Evolutionary conservation across 495 filamentous ascomycete species (phyloP).

Genomic region (Oidiodendron maius): DNA sequence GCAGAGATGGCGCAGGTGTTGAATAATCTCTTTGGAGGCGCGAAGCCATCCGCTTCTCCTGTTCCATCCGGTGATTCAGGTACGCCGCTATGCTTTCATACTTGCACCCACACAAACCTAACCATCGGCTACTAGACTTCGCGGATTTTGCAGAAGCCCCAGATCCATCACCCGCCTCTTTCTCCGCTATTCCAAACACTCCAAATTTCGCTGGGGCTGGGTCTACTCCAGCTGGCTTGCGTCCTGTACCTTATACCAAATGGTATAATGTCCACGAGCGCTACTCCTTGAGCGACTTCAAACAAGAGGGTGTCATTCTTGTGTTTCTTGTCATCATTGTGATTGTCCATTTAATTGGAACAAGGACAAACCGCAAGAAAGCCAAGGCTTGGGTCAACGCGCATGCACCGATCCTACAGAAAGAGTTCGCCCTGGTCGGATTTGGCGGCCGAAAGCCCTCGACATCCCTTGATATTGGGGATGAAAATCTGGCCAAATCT

Average conservation of each 20-base stretch:
- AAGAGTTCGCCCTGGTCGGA: constrained; percentile 88
- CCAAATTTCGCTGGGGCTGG: constrained; percentile 20
- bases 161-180: constrained; percentile 49
- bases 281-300: constrained; percentile 71
- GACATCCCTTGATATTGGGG: constrained; percentile 38
- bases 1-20: constrained; percentile 60
- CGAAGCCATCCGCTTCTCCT: constrained; percentile 44
- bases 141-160: constrained; percentile 71
- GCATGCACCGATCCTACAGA: constrained; percentile 61
- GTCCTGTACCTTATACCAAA: constrained; percentile 66
- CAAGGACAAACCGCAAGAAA: constrained; percentile 69
- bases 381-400: constrained; percentile 75
- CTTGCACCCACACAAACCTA: constrained; percentile 7
- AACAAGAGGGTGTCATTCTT: constrained; percentile 77
- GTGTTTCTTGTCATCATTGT: constrained; percentile 67
- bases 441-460: constrained; percentile 45
- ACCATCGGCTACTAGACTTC: constrained; percentile 49
- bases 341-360: constrained; percentile 76
- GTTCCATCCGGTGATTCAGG: constrained; percentile 51
- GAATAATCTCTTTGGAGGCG: constrained; percentile 62
- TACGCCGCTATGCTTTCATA: constrained; percentile 30
- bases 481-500: constrained; percentile 31
- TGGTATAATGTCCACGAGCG: constrained; percentile 98
- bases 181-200: constrained; percentile 26
- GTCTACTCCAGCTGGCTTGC: constrained; percentile 39